These are phyloP conservation scores for Schizophyllum amplum DNA, from an alignment of 1,284 basidiomycete species.

Conservation along the genomic window DNA sequence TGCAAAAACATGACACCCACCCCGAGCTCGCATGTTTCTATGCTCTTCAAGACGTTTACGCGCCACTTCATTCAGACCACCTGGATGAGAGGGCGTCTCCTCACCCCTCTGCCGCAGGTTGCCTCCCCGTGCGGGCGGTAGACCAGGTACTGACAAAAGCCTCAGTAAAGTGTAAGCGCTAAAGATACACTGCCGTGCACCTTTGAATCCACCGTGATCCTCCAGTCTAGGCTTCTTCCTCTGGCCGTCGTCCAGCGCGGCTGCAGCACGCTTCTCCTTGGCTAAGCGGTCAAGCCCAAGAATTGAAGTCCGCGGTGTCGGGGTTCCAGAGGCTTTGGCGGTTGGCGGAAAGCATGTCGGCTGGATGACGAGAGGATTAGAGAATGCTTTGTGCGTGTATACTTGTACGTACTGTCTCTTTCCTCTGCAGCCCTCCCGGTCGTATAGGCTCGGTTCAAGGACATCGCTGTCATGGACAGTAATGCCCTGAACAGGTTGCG, in stretches of 20 bases:
- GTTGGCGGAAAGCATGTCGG: slow-evolving; percentile 74
- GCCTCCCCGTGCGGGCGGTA: slow-evolving; percentile 51
- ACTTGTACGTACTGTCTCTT: slow-evolving; percentile 48
- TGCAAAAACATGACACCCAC: slow-evolving; percentile 24
- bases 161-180: slow-evolving; percentile 2
- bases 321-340: slow-evolving; percentile 65
- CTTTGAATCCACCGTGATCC: slow-evolving; percentile 75
- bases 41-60: slow-evolving; percentile 70
- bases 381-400: slow-evolving; percentile 1
- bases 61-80: slow-evolving; percentile 75
- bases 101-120: slow-evolving; percentile 70
- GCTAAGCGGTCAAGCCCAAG: slow-evolving; percentile 86
- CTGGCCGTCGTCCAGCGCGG: slow-evolving; percentile 35
- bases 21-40: slow-evolving; percentile 57
- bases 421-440: slow-evolving; percentile 70
- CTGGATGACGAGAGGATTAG: slow-evolving; percentile 20
- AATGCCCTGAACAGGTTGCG: slow-evolving; percentile 62
- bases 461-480: slow-evolving; percentile 77
- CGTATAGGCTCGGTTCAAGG: slow-evolving; percentile 65
- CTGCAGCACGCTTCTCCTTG: slow-evolving; percentile 72
- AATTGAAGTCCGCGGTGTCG: slow-evolving; percentile 65
- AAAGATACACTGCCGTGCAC: slow-evolving; percentile 32
- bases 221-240: slow-evolving; percentile 64
- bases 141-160: slow-evolving; percentile 52
- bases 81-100: slow-evolving; percentile 91